phyloP scores from a whole-genome alignment of 495 filamentous ascomycete species.

The Penicillium salamii region DNA sequence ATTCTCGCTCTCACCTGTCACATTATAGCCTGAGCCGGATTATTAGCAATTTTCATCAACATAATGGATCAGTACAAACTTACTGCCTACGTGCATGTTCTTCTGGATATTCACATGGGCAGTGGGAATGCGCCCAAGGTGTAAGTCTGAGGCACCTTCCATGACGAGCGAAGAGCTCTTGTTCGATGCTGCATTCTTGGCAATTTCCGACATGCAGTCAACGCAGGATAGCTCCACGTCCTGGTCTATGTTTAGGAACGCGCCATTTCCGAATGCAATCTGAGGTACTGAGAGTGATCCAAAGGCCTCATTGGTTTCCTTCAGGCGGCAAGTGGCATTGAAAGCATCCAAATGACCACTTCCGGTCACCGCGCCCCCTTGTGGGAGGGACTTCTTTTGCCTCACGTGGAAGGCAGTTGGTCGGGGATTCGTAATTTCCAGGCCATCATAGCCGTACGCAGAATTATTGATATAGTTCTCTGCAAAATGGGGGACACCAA shows the following conservation, averaged over 20 bases:
- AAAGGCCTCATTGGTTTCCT: slow-evolving; percentile 16
- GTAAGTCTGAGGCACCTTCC: slow-evolving; percentile 22
- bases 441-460: slow-evolving; percentile 21
- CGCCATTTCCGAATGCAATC: slow-evolving; percentile 18
- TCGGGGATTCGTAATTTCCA: slow-evolving; percentile 23
- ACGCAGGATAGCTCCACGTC: slow-evolving; percentile 28
- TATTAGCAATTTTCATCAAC: not conserved
- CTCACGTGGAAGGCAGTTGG: slow-evolving; percentile 24
- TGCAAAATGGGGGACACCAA: slow-evolving; percentile 28
- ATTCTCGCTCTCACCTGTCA: slow-evolving; percentile 26
- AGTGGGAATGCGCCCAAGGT: slow-evolving; percentile 22
- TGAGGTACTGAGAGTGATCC: slow-evolving; percentile 21
- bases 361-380: slow-evolving; percentile 24
- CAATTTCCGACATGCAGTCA: slow-evolving; percentile 25
- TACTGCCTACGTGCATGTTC: slow-evolving; percentile 11
- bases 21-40: slow-evolving; percentile 18
- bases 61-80: not conserved
- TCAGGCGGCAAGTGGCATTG: slow-evolving; percentile 20
- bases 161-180: slow-evolving; percentile 21
- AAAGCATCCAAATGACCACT: slow-evolving; percentile 27
- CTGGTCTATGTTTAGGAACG: slow-evolving; percentile 22
- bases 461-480: slow-evolving; percentile 28
- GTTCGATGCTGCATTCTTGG: slow-evolving; percentile 19
- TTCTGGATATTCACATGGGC: slow-evolving; percentile 31
- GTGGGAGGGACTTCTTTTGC: slow-evolving; percentile 16